Percentiles rank a stretch among this genome's conserved stretches.
Conservation (phyloP, 2,329 filamentous ascomycete genomes). For the Venturia aucupariae region DNA sequence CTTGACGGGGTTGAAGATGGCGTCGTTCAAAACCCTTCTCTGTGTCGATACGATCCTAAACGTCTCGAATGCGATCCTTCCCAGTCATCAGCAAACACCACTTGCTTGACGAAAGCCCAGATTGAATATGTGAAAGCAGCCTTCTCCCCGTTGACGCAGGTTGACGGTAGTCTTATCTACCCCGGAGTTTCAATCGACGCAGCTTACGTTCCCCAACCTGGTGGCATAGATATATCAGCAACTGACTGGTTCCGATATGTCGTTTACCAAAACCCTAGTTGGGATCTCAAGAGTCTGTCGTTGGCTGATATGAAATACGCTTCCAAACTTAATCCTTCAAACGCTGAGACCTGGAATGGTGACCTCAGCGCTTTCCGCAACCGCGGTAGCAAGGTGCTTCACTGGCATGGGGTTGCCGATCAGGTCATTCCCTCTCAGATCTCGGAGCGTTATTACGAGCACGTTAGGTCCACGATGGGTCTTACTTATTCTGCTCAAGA, state of each 20-base stretch:
- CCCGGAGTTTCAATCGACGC: constrained; percentile 14
- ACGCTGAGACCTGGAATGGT: constrained; percentile 8
- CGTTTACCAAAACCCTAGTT: constrained; percentile 1
- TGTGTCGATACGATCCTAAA: background rate
- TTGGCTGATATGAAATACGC: constrained; percentile 3
- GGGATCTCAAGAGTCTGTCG: background rate
- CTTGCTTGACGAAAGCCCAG: constrained; percentile 9
- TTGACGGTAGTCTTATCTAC: constrained; percentile 12
- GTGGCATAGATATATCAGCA: background rate
- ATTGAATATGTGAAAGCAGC: background rate
- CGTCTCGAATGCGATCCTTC: background rate
- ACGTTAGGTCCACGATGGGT: background rate
- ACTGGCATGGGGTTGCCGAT: constrained; percentile 12
- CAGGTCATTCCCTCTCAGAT: constrained; percentile 1
- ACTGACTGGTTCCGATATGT: constrained; percentile 14
- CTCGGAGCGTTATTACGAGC: constrained; percentile 11
- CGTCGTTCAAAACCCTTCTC: background rate
- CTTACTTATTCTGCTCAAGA: constrained; percentile 7
- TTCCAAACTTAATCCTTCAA: constrained; percentile 4
- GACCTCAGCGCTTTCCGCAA: constrained; percentile 13
- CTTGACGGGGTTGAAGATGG: constrained; percentile 41
- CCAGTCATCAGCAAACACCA: background rate
- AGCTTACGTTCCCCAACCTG: background rate
- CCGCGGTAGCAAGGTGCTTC: constrained; percentile 7
- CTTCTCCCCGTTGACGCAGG: background rate